Evolutionary conservation across 192 early-diverging fungal genomes (phyloP), one percentile per base, ranked within the genome.

Genomic region (Irineochytrium annulatum): DNA sequence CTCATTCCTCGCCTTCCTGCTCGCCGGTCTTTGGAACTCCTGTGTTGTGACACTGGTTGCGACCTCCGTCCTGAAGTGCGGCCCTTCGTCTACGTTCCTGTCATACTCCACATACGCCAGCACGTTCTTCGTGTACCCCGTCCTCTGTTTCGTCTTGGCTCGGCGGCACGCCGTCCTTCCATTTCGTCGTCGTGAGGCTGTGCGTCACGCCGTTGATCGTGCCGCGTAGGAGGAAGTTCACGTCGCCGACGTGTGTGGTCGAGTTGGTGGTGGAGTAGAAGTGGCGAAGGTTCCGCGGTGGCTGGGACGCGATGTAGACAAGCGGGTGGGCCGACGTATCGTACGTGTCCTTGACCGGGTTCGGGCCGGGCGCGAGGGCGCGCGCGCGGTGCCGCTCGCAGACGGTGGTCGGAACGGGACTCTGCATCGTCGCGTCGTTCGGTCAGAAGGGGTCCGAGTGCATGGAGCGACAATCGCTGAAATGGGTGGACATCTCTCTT

Each of bases 91-190:
- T 0, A 77, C 72, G 6, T 31, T 46, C 33, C 69, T 74, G 44
- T 74, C 67, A 41, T 77, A 77, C 19, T 75, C 59, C 20, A 77
- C 76, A 58, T 46, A 71, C 26, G 69, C 58, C 17, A 55, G 32
- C 30, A 74, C 60, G 52, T 77, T 77, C 39, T 71, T 71, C 48
- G 72, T 48, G 63, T 74, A 77, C 57, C 76, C 76, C 6, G 72
- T 69, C 35, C 76, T 3, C 33, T 65, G 60, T 53, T 74, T 77
- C 44, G 30, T 24, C 19, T 35, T 57, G 3, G 13, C 11, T 22
- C 26, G 5, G 46, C 6, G 13, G 11, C 46, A 17, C 24, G 6
- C 46, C 5, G 37, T 41, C 37, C 37, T 8, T n/a, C n/a, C 11
- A 13, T n/a, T n/a, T 13, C 46, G 6, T 49, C 24, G 52, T 14